Conservation (phyloP, 225 moss, liverwort and hornwort genomes). For the Straminergon stramineum region DNA sequence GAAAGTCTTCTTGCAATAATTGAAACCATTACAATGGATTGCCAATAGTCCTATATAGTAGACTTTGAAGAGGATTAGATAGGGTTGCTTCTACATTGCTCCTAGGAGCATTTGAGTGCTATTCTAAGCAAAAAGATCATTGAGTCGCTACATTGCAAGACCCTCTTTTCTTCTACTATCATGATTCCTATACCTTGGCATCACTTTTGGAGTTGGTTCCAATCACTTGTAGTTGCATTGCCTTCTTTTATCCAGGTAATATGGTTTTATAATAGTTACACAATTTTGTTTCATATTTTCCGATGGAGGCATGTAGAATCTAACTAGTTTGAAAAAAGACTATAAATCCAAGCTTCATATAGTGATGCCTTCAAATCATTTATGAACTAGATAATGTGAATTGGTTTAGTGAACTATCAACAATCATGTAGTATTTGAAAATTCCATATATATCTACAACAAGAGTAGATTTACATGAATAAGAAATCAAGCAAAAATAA, state of each 20-base stretch:
- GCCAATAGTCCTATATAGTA: rapidly evolving
- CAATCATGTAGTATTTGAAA: rapidly evolving
- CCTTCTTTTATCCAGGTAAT: not conserved
- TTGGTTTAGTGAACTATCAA: not conserved
- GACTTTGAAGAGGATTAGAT: not conserved
- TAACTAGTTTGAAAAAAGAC: rapidly evolving
- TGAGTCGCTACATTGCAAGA: not conserved
- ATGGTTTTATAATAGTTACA: rapidly evolving
- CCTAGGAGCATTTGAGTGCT: not conserved
- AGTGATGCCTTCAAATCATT: not conserved
- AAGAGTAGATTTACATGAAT: not conserved
- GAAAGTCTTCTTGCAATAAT: not conserved
- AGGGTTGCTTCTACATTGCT: not conserved
- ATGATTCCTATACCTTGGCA: not conserved
- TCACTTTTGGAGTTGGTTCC: no score
- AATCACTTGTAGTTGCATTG: not conserved
- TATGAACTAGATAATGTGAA: not conserved
- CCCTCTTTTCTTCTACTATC: no score
- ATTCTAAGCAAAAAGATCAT: not conserved
- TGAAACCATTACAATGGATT: not conserved
- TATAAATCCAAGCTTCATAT: not conserved
- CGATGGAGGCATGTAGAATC: not conserved
- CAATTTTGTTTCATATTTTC: not conserved
- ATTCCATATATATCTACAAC: not conserved
- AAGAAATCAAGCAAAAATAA: not conserved